phyloP scores from a whole-genome alignment of 768 basidiomycete species.

The Leccinum longicurvipes region DNA sequence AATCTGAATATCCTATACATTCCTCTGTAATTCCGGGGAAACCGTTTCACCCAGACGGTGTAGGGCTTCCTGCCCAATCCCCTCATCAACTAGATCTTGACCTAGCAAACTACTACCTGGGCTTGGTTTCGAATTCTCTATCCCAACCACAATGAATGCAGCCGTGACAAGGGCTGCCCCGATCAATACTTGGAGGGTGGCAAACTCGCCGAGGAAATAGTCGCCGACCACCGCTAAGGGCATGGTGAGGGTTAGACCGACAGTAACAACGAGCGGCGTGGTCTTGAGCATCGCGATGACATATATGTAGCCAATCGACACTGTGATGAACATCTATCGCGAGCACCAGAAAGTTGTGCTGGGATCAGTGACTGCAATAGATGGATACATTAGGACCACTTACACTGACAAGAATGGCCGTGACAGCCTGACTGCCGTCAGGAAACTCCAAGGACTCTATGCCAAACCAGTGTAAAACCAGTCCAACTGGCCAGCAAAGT shows the following conservation, averaged over 20 bases:
- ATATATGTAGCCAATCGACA: constrained; percentile 83
- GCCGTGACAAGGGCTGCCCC: constrained; percentile 76
- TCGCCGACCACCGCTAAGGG: constrained; percentile 89
- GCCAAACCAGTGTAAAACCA: constrained; percentile 71
- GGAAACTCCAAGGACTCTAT: constrained; percentile 77
- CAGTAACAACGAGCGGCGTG: constrained; percentile 87
- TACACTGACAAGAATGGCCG: constrained; percentile 56
- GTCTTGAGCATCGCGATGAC: constrained; percentile 95
- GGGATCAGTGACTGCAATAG: neutral
- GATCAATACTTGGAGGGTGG: constrained; percentile 55
- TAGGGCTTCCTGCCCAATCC: neutral
- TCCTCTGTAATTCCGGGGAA: constrained; percentile 6
- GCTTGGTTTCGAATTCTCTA: constrained; percentile 46
- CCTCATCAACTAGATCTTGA: constrained; percentile 4
- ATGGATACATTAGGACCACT: constrained; percentile 15
- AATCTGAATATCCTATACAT: constrained; percentile 1
- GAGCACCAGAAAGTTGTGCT: neutral
- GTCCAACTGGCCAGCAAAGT: constrained; percentile 69
- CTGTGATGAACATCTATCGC: constrained; percentile 74
- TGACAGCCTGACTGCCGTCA: constrained; percentile 42
- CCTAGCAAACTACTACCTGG: constrained; percentile 21
- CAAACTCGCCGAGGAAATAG: constrained; percentile 55
- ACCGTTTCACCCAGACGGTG: constrained; percentile 7
- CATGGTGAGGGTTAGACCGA: constrained; percentile 91
- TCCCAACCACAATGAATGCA: constrained; percentile 74